These are phyloP conservation scores for Tillandsia fasciculata DNA, from an alignment of 176 grass and related monocot genomes.

Conservation along the genomic window DNA sequence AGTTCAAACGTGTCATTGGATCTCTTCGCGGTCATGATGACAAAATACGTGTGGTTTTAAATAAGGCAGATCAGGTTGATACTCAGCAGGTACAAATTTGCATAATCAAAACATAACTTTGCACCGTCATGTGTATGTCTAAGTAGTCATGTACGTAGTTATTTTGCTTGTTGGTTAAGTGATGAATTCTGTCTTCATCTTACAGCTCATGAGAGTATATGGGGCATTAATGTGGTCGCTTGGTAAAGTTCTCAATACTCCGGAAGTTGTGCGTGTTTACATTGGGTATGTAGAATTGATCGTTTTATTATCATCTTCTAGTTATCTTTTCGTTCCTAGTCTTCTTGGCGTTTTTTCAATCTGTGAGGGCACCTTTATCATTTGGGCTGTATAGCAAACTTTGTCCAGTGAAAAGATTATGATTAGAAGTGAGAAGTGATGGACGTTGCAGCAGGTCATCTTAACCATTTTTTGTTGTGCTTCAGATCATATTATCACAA, in stretches of 20 bases:
- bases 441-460: too few species aligned
- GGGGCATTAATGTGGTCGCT: constrained; percentile 99
- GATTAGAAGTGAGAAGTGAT: too few species aligned
- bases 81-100: constrained; percentile 63
- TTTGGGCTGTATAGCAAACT: background rate
- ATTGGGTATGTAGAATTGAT: constrained; percentile 54
- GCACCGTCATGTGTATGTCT: background rate
- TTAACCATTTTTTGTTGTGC: too few species aligned
- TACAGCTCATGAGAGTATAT: constrained; percentile 97
- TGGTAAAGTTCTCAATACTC: constrained; percentile 96
- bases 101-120: background rate
- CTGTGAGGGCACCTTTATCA: background rate
- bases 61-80: constrained; percentile 93
- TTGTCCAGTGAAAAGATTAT: background rate
- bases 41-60: constrained; percentile 89
- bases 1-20: constrained; percentile 81
- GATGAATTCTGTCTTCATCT: background rate
- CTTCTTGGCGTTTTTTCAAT: background rate
- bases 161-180: background rate
- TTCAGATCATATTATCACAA: background rate
- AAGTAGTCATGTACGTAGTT: background rate
- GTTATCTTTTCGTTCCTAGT: constrained; percentile 8
- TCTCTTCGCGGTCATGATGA: constrained; percentile 85
- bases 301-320: constrained; percentile 13
- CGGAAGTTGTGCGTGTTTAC: constrained; percentile 88